Evolutionary conservation across 1,139 yeast genomes (phyloP), one percentile per base, ranked within the genome.

Genomic region (Yamadazyma sp.): DNA sequence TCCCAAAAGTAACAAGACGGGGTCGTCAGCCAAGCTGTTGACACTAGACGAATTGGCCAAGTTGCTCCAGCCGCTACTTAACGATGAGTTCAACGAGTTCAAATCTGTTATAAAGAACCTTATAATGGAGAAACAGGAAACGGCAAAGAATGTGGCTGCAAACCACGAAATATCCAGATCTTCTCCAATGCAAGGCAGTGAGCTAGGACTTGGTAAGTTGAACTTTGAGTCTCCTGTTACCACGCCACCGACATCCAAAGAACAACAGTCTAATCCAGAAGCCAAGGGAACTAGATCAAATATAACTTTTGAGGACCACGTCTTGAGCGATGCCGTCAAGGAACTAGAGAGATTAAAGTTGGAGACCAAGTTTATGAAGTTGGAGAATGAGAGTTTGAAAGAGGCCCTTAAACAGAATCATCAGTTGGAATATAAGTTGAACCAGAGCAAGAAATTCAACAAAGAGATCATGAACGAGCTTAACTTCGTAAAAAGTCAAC

Each of bases 1-100:
- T 0, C 70, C 70, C 1, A 45, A 62, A n/a, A 61, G 70, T 0
- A 70, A 69, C 1, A 45, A 62, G 10, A 14, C 18, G 3, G 17
- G 12, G 12, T 31, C 25, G 15, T 24, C 33, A 8, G 27, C 46
- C 17, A 40, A 46, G 31, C 40, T 30, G 8, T 21, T 37, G 13
- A 37, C 38, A 2, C 16, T 40, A 25, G 39, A 44, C 20, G 53
- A 50, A 29, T 41, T 51, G 26, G 37, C 43, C 14, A 35, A 36
- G 11, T 35, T 42, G 15, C 37, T 51, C 6, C 48, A 45, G 26
- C 54, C 54, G 9, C 35, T 52, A 18, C 38, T 52, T 13, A 49
- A 42, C 33, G 47, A 48, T 25, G 52, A 50, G 29, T 43, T 51
- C 29, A 34, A 44, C 29, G 54, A 46, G 29, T 38, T 52, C 18